These are phyloP conservation scores for Rhizophagus sp. DNA, from an alignment of 192 early-diverging fungal genomes.

Conservation along the genomic window DNA sequence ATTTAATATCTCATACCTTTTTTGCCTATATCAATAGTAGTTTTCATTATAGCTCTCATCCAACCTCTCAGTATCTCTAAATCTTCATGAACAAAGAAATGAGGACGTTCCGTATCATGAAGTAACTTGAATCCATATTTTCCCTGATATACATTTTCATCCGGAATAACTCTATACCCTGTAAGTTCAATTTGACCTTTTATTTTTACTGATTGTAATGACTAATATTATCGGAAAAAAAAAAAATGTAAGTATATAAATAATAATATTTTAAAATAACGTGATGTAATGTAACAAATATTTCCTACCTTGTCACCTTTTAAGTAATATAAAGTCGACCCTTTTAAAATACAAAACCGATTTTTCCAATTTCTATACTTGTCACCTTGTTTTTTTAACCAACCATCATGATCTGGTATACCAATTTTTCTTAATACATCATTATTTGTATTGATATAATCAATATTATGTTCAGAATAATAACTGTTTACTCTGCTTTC, in stretches of 20 bases:
- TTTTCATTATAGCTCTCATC: conserved; percentile 65
- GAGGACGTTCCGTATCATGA: conserved; percentile 56
- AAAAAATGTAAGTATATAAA: no score
- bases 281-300: background rate
- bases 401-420: conserved; percentile 60
- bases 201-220: conserved; percentile 22
- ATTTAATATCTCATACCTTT: conserved; percentile 27
- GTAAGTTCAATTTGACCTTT: conserved; percentile 62
- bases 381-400: conserved; percentile 60
- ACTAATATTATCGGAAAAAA: background rate
- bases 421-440: conserved; percentile 38
- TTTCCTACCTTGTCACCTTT: conserved; percentile 49
- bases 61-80: conserved; percentile 52
- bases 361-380: conserved; percentile 63
- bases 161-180: conserved; percentile 59
- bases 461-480: conserved; percentile 33
- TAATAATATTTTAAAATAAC: background rate
- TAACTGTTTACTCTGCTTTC: conserved; percentile 33
- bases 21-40: conserved; percentile 57
- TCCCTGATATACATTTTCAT: conserved; percentile 57
- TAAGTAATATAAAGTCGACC: conserved; percentile 57
- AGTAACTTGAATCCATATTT: conserved; percentile 66
- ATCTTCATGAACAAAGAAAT: conserved; percentile 62
- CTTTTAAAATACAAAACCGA: conserved; percentile 64
- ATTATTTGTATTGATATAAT: conserved; percentile 34